Percentiles rank a stretch among this genome's conserved stretches.
phyloP scores from a whole-genome alignment of 805 yeast genomes.

The Pichia nanzhaoensis region DNA sequence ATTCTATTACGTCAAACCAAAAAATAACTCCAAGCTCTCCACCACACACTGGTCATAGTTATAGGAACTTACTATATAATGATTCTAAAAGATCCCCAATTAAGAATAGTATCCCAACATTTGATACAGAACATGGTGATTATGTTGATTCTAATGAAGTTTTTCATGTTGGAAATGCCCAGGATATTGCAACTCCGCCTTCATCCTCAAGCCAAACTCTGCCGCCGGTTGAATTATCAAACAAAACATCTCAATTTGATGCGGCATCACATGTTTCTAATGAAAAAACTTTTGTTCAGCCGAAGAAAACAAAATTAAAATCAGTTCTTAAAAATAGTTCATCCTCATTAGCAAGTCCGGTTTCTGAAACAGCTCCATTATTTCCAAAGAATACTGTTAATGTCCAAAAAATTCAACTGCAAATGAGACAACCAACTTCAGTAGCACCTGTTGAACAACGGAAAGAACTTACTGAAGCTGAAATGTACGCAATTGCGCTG shows the following conservation, averaged over 20 bases:
- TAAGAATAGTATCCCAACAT: slow-evolving; percentile 9
- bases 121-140: slow-evolving; percentile 1
- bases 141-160: neutral
- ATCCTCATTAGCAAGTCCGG: slow-evolving; percentile 3
- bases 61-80: slow-evolving; percentile 10
- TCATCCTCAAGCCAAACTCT: neutral
- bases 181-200: neutral
- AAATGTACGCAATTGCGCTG: slow-evolving; percentile 49
- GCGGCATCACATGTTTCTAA: neutral
- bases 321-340: slow-evolving; percentile 10
- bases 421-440: neutral
- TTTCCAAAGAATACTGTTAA: neutral
- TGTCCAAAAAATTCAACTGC: neutral
- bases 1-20: neutral
- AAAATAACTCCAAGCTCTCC: neutral
- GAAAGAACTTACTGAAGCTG: slow-evolving; percentile 34
- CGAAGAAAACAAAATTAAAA: slow-evolving; percentile 3
- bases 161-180: neutral
- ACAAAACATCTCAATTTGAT: neutral
- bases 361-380: slow-evolving; percentile 1
- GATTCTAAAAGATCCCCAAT: slow-evolving; percentile 6
- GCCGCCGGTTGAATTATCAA: neutral
- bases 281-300: neutral
- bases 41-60: slow-evolving; percentile 7
- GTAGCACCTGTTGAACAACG: neutral